Conservation (phyloP, 2,329 filamentous ascomycete genomes). For the Colletotrichum sp. region DNA sequence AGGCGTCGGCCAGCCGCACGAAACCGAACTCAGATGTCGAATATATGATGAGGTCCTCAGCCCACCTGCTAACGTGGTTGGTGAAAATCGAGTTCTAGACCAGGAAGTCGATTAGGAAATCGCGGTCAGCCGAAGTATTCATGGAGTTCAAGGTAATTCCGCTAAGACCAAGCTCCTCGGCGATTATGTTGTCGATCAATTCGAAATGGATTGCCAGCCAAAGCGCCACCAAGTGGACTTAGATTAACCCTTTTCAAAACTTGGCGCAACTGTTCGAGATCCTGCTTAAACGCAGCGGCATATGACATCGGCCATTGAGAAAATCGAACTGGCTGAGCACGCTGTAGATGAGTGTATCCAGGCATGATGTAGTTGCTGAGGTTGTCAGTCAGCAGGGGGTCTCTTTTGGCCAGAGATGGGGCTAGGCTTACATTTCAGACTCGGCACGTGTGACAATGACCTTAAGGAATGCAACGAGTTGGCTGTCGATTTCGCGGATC, state of each 20-base stretch:
- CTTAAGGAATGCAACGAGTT: slow-evolving; percentile 27
- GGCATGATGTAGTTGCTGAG: slow-evolving; percentile 30
- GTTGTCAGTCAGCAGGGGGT: slow-evolving; percentile 23
- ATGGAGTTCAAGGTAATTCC: slow-evolving; percentile 73
- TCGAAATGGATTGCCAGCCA: slow-evolving; percentile 31
- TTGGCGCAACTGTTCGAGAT: slow-evolving; percentile 28
- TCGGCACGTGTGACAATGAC: slow-evolving; percentile 26
- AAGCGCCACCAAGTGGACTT: slow-evolving; percentile 27
- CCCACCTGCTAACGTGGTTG: slow-evolving; percentile 73
- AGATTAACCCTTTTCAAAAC: slow-evolving; percentile 26
- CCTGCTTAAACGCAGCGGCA: slow-evolving; percentile 25
- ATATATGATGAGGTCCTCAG: slow-evolving; percentile 72
- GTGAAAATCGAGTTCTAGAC: slow-evolving; percentile 73
- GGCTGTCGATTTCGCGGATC: slow-evolving; percentile 26
- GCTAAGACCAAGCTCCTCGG: slow-evolving; percentile 72
- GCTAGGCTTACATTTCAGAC: slow-evolving; percentile 29
- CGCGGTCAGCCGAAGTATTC: slow-evolving; percentile 71
- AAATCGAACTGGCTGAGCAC: slow-evolving; percentile 27
- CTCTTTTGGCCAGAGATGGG: slow-evolving; percentile 16
- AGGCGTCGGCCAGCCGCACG: slow-evolving; percentile 24
- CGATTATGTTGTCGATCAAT: slow-evolving; percentile 34
- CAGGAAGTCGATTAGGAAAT: slow-evolving; percentile 75
- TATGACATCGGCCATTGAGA: slow-evolving; percentile 27
- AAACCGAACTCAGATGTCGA: slow-evolving; percentile 27
- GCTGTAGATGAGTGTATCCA: slow-evolving; percentile 30